phyloP scores from a whole-genome alignment of 176 grass and related monocot genomes.

The Eleusine indica region DNA sequence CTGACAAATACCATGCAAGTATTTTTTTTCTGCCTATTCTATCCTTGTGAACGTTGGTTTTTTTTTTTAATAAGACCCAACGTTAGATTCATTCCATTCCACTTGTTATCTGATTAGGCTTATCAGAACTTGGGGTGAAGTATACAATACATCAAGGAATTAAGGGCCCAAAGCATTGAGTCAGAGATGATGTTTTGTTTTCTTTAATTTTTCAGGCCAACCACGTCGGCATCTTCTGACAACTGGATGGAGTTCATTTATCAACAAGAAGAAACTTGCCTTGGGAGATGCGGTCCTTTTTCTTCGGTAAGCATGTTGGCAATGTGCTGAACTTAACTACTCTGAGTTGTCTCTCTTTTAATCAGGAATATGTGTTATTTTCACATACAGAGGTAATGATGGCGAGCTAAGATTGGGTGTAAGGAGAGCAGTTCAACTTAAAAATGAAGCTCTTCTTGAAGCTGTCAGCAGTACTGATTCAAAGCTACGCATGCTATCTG shows the following conservation, averaged over 20 bases:
- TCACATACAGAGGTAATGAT: constrained; percentile 62
- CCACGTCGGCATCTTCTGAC: constrained; percentile 98
- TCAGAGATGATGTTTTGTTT: background rate
- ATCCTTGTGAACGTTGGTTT: background rate
- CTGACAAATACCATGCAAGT: background rate
- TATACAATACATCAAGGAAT: background rate
- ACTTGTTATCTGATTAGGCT: background rate
- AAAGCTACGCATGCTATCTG: constrained; percentile 45
- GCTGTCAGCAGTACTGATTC: constrained; percentile 48
- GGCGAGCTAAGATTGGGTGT: constrained; percentile 92
- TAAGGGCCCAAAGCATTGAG: background rate
- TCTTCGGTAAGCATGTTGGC: constrained; percentile 58
- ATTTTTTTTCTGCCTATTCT: background rate
- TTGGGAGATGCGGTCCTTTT: constrained; percentile 92
- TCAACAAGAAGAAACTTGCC: constrained; percentile 90
- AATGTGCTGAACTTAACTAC: constrained; percentile 15
- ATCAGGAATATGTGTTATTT: constrained; percentile 2
- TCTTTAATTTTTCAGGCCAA: constrained; percentile 64
- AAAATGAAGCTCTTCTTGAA: constrained; percentile 54
- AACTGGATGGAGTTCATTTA: constrained; percentile 95
- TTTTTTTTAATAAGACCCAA: too few species aligned
- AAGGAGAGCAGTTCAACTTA: constrained; percentile 78
- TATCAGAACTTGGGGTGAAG: background rate
- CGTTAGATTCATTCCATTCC: background rate
- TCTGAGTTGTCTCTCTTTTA: background rate